Evolutionary conservation across 768 basidiomycete genomes (phyloP).

Genomic region (Mycena albidolilacea): DNA sequence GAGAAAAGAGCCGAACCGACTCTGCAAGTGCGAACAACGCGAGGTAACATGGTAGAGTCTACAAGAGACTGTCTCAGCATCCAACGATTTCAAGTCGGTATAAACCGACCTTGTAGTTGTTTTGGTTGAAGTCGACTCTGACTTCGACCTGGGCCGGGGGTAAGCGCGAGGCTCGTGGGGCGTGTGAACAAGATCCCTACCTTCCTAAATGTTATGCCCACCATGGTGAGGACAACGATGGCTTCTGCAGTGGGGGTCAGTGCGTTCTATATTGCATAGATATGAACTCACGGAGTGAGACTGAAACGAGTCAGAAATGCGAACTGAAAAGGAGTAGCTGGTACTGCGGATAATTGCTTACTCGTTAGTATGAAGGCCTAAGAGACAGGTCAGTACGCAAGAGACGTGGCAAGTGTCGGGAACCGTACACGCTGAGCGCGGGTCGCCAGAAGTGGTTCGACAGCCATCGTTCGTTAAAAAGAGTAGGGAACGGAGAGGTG

Average conservation of each 20-base stretch:
- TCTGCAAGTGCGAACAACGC: slow-evolving; percentile 88
- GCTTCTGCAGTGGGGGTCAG: slow-evolving; percentile 67
- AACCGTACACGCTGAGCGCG: slow-evolving; percentile 66
- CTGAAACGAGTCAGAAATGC: slow-evolving; percentile 48
- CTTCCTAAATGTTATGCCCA: slow-evolving; percentile 77
- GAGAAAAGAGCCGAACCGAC: slow-evolving; percentile 56
- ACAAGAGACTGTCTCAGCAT: slow-evolving; percentile 33
- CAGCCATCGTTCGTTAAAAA: slow-evolving; percentile 64
- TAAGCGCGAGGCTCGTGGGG: neutral
- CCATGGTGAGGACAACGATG: slow-evolving; percentile 80
- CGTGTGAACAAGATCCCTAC: slow-evolving; percentile 53
- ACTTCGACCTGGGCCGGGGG: slow-evolving; percentile 62
- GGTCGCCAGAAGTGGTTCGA: slow-evolving; percentile 81
- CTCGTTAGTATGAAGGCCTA: slow-evolving; percentile 78
- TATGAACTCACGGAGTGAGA: slow-evolving; percentile 71
- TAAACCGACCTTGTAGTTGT: slow-evolving; percentile 66
- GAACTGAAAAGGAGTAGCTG: slow-evolving; percentile 11
- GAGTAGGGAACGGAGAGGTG: slow-evolving; percentile 22
- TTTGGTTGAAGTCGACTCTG: slow-evolving; percentile 57
- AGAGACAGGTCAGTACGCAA: neutral
- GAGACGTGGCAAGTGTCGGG: neutral
- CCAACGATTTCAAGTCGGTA: slow-evolving; percentile 18
- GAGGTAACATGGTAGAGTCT: slow-evolving; percentile 90
- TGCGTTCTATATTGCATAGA: neutral
- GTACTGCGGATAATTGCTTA: slow-evolving; percentile 50